Base-by-base conservation (phyloP, 2,329 filamentous ascomycete genomes). In the Dactylellina drechsleri region DNA sequence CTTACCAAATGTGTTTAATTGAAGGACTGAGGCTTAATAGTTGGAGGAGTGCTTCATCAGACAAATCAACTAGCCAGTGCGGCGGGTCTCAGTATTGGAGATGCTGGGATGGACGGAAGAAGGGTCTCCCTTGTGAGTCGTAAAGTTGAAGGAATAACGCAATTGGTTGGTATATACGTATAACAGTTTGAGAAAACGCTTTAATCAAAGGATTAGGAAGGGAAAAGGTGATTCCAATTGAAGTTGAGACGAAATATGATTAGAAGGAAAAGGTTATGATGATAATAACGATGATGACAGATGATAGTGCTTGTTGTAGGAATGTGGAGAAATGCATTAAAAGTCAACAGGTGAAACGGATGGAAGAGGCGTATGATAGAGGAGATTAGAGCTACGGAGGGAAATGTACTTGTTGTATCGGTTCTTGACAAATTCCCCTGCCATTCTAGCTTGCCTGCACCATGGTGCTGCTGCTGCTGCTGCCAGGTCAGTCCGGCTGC, bases 1-100 rank as follows among this genome's bases (percentile, higher is more conserved):
- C 57, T 45, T 60, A 60, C 57, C 57, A 40, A 60, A 18, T n/a
- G n/a, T 2, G 40, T 28, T 7, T 26, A 45, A 12, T 31, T 20
- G 12, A 18, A n/a, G 6, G 12, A 49, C 31, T 60, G 41, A 49
- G 57, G 20, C 57, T 60, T 40, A 60, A 60, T 31, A 40, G 15
- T 18, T 41, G 16, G 31, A 36, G 31, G 31, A 36, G 36, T 59
- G 41, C n/a, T 60, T 49, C 23, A 13, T 31, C 20, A 31, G 23
- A 23, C 41, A 23, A 45, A 47, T n/a, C 13, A 41, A n/a, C 10
- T 52, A 52, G 16, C 16, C 18, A 20, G 53, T 18, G 28, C 15
- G 13, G 20, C 6, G 26, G 28, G 23, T 20, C 12, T 15, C n/a
- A 20, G 28, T 1, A 43, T 60, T 36, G 31, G 15, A 60, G 41